Conservation (phyloP, 768 basidiomycete species). For the Lactarius deliciosus region DNA sequence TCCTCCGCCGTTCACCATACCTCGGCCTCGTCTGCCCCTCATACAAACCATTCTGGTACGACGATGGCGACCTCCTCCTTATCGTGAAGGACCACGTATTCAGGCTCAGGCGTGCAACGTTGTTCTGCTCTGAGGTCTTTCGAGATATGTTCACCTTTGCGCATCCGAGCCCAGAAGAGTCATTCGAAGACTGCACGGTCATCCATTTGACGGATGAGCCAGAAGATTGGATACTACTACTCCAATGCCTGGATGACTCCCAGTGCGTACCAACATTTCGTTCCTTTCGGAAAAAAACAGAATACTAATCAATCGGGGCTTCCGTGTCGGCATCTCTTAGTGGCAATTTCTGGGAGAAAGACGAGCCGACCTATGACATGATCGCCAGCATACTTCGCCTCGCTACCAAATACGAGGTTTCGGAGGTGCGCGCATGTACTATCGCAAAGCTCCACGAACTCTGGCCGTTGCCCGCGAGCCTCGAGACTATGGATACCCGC, state of each 20-base stretch:
- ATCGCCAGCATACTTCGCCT: constrained; percentile 37
- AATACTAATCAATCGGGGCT: neutral
- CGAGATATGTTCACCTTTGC: constrained; percentile 41
- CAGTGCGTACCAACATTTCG: constrained; percentile 31
- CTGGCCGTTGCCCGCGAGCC: constrained; percentile 35
- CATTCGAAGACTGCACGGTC: constrained; percentile 37
- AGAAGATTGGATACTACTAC: constrained; percentile 35
- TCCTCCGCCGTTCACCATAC: neutral
- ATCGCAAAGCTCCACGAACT: constrained; percentile 31
- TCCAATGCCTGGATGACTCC: constrained; percentile 39
- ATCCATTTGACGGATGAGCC: constrained; percentile 36
- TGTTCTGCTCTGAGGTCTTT: constrained; percentile 35
- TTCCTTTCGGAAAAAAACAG: neutral
- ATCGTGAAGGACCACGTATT: constrained; percentile 30
- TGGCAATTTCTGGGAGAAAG: constrained; percentile 34
- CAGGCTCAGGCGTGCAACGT: constrained; percentile 30
- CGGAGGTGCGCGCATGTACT: constrained; percentile 34
- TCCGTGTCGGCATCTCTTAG: neutral
- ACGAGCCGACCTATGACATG: constrained; percentile 32
- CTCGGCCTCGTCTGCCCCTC: constrained; percentile 10
- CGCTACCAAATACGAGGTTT: constrained; percentile 41
- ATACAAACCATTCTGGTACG: constrained; percentile 35
- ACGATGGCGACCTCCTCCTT: constrained; percentile 41
- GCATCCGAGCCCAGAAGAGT: constrained; percentile 35
- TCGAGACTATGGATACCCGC: constrained; percentile 33